Percentiles rank a stretch among this genome's conserved stretches.
Evolutionary conservation across 2,329 filamentous ascomycete species (phyloP).

Genomic region (Ophiocordyceps camponoti-saundersi): DNA sequence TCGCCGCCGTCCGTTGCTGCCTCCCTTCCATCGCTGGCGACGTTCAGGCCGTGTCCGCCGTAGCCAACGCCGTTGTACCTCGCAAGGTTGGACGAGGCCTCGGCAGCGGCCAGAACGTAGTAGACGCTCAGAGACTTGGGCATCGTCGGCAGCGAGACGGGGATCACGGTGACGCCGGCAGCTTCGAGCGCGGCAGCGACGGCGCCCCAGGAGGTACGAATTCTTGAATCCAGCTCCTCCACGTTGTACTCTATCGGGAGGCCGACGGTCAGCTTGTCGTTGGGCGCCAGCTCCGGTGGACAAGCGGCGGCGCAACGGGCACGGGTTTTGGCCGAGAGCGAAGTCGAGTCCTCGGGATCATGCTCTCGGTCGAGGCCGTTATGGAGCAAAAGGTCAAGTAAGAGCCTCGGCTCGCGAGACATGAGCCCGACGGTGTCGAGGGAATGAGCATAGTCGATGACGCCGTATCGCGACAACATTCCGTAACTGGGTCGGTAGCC

Average conservation of each 20-base stretch:
- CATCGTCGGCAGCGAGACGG: constrained; percentile 69
- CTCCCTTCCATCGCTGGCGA: neutral
- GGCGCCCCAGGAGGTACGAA: constrained; percentile 52
- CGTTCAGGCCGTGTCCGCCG: constrained; percentile 35
- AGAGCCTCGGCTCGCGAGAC: constrained; percentile 31
- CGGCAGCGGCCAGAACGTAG: constrained; percentile 86
- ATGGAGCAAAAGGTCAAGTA: constrained; percentile 36
- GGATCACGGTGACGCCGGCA: constrained; percentile 54
- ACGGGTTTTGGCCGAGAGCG: constrained; percentile 39
- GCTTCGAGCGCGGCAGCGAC: constrained; percentile 42
- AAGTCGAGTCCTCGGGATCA: constrained; percentile 62
- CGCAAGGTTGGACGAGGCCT: constrained; percentile 88
- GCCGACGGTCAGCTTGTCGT: constrained; percentile 29
- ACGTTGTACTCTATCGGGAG: constrained; percentile 75
- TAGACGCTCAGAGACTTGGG: constrained; percentile 79
- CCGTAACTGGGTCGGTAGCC: constrained; percentile 92
- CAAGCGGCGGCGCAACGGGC: constrained; percentile 20
- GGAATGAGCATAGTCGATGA: constrained; percentile 84
- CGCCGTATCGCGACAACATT: constrained; percentile 67
- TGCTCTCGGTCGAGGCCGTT: constrained; percentile 29
- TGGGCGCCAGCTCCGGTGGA: constrained; percentile 7
- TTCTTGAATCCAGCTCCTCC: constrained; percentile 51
- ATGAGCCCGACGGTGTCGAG: constrained; percentile 78
- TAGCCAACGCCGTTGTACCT: constrained; percentile 97
- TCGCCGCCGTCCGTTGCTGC: constrained; percentile 36